Percentiles rank a stretch among this genome's conserved stretches.
These are phyloP conservation scores for Rutstroemia sp. DNA, from an alignment of 2,329 filamentous ascomycete genomes.

Conservation along the genomic window DNA sequence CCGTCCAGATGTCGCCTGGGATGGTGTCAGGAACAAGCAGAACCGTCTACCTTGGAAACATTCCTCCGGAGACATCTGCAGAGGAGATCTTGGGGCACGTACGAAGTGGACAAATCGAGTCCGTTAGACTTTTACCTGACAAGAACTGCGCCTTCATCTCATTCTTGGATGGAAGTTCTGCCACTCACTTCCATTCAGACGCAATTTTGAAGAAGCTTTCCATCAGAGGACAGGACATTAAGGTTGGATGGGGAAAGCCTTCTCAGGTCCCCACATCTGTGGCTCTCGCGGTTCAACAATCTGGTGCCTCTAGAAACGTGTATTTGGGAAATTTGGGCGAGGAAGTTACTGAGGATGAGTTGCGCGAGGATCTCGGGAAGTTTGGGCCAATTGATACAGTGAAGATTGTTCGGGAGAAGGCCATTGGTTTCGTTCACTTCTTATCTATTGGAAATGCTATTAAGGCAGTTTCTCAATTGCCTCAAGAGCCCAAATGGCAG, in stretches of 20 bases:
- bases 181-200: constrained; percentile 98
- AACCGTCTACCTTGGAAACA: constrained; percentile 96
- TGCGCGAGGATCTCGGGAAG: constrained; percentile 91
- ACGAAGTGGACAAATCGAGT: constrained; percentile 95
- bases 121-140: constrained; percentile 90
- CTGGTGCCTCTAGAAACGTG: constrained; percentile 91
- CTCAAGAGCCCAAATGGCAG: constrained; percentile 96
- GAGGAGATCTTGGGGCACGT: constrained; percentile 97
- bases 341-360: constrained; percentile 82
- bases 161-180: constrained; percentile 94
- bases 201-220: constrained; percentile 99
- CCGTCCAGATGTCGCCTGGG: constrained; percentile 69
- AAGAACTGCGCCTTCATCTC: constrained; percentile 99
- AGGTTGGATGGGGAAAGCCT: constrained; percentile 98
- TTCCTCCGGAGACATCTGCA: constrained; percentile 92
- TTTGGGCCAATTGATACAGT: constrained; percentile 96
- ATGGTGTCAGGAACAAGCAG: constrained; percentile 86
- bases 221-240: constrained; percentile 98
- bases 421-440: constrained; percentile 96
- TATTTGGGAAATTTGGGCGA: constrained; percentile 92
- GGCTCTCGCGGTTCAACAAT: constrained; percentile 94
- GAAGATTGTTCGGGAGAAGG: constrained; percentile 97
- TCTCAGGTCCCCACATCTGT: constrained; percentile 97
- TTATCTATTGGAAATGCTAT: constrained; percentile 96
- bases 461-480: constrained; percentile 94